Base-by-base conservation (phyloP, 2,329 filamentous ascomycete species). In the Fusarium hainanense region DNA sequence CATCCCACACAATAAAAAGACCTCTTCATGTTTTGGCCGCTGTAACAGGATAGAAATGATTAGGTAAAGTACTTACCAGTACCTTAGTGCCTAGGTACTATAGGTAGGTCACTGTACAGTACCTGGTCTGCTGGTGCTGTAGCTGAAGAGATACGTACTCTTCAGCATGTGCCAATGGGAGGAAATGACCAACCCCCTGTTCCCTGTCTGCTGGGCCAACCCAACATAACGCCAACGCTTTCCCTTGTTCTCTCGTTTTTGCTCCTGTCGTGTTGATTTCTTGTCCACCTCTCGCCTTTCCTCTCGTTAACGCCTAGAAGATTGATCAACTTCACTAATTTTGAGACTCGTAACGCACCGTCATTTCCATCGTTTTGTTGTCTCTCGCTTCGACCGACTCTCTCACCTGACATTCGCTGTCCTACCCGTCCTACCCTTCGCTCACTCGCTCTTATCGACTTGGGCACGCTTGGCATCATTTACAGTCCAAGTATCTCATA, bases 211-310 rank as follows among this genome's bases (percentile, higher is more conserved):
- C 68, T 71, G 68, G 63, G 68, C 68, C 68, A 71, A 71, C 55
- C 63, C 43, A 59, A 49, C 63, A 68, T 66, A 59, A 70, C 68
- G 47, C 68, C 68, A 68, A 54, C 68, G 58, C 68, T 61, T 71
- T 70, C 47, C 68, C 68, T 56, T 70, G 62, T 63, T 56, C 58
- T 58, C 63, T 56, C 65, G 63, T 58, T 61, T 69, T 58, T 52
- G 25, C 58, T 68, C 28, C 58, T 49, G 40, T 57, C 28, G 54
- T 46, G 48, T 57, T 58, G 55, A 60, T 58, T 70, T 63, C 58
- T 54, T 54, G 61, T 59, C 59, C 44, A 57, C 66, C 44, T 49
- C 57, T 70, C 66, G 61, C 51, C 60, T 56, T 44, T 51, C 54
- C 47, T 66, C 49, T 66, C 49, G 34, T 60, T 65, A 40, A 50